phyloP scores from a whole-genome alignment of 192 early-diverging fungal species.

The Pilobolus umbonatus region DNA sequence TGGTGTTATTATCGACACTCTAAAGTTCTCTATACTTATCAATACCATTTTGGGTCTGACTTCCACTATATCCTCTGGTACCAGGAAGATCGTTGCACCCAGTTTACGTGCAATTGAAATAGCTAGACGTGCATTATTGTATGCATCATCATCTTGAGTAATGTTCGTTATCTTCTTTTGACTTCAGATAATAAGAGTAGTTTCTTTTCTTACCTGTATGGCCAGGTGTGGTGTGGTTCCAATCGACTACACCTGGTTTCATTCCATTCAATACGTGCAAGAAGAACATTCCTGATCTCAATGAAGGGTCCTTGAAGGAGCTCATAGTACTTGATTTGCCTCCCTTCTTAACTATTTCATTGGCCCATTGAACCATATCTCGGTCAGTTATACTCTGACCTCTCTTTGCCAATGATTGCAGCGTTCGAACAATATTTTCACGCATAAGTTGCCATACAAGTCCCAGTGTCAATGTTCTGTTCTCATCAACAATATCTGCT shows the following conservation, averaged over 20 bases:
- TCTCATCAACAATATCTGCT: constrained; percentile 89
- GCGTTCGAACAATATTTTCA: constrained; percentile 90
- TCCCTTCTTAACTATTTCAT: constrained; percentile 65
- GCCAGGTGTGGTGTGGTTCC: constrained; percentile 74
- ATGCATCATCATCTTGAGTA: constrained; percentile 73
- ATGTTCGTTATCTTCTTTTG: neutral
- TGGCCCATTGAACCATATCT: constrained; percentile 96
- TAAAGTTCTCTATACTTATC: too few relatives aligned
- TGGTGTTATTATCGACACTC: constrained; percentile 12
- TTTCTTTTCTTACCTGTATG: constrained; percentile 35
- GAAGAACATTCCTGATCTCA: constrained; percentile 79
- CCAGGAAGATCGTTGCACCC: constrained; percentile 96
- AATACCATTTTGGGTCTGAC: constrained; percentile 96
- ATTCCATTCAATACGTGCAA: constrained; percentile 92
- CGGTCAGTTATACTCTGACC: constrained; percentile 84
- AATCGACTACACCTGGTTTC: constrained; percentile 88
- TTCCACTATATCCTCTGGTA: constrained; percentile 98
- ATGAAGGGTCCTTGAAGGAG: constrained; percentile 79
- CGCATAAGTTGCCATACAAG: constrained; percentile 99
- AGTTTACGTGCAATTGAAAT: constrained; percentile 98
- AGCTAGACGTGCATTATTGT: constrained; percentile 92
- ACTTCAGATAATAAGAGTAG: neutral
- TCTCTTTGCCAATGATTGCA: constrained; percentile 76
- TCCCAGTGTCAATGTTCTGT: constrained; percentile 83
- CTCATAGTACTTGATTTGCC: constrained; percentile 66